Evolutionary conservation across 2,329 filamentous ascomycete species (phyloP).

Genomic region (Phoma sp.): DNA sequence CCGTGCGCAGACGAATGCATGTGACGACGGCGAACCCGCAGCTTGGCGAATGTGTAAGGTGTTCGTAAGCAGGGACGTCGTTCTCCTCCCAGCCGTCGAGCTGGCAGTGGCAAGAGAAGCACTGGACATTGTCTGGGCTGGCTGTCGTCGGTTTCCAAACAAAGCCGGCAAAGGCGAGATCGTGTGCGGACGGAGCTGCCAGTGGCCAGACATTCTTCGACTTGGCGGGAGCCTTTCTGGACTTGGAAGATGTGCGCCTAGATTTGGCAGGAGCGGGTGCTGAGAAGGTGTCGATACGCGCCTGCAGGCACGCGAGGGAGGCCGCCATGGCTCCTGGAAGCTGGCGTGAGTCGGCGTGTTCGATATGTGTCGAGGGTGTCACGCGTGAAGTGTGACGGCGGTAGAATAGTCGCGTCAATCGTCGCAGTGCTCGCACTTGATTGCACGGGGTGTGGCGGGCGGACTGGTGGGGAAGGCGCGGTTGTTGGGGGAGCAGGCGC

Average conservation of each 20-base stretch:
- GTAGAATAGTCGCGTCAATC: not conserved
- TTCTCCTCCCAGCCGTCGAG: conserved; percentile 91
- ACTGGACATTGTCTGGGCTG: conserved; percentile 85
- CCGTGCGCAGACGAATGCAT: conserved; percentile 63
- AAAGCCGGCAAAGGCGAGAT: conserved; percentile 91
- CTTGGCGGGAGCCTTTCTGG: conserved; percentile 58
- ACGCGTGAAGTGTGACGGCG: not conserved
- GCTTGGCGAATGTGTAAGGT: conserved; percentile 78
- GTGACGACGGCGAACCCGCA: conserved; percentile 84
- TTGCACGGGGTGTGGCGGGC: conserved; percentile 4
- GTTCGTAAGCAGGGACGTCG: conserved; percentile 83
- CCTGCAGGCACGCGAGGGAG: conserved; percentile 69
- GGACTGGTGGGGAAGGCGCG: conserved; percentile 4
- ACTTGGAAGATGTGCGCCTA: conserved; percentile 71
- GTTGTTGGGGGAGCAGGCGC: conserved; percentile 21
- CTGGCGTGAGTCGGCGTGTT: conserved; percentile 1
- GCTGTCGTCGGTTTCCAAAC: conserved; percentile 79
- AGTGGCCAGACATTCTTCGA: conserved; percentile 74
- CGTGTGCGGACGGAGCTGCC: conserved; percentile 66
- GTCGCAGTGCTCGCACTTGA: conserved; percentile 5
- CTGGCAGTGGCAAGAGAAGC: conserved; percentile 83
- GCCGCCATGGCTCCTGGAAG: conserved; percentile 32
- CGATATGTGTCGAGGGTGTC: too few species aligned
- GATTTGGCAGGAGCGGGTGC: conserved; percentile 67
- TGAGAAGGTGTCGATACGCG: conserved; percentile 82